Evolutionary conservation across 495 filamentous ascomycete genomes (phyloP).

Genomic region (Penicillium desertorum): DNA sequence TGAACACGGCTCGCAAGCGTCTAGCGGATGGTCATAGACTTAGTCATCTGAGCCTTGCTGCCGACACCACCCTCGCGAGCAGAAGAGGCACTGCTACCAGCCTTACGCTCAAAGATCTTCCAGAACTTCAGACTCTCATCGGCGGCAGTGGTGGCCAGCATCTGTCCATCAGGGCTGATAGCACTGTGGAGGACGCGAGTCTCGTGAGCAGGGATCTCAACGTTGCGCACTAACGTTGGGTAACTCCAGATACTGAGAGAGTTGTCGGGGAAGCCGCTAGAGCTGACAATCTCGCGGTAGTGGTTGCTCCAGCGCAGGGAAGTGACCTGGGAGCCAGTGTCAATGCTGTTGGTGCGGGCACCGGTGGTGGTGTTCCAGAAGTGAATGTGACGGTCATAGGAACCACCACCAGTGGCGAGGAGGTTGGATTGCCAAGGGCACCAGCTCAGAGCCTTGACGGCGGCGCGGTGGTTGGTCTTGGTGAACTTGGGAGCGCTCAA

Average conservation of each 20-base stretch:
- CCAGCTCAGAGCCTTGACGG: slow-evolving; percentile 97
- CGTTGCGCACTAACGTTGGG: slow-evolving; percentile 90
- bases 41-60: slow-evolving; percentile 72
- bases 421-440: slow-evolving; percentile 98
- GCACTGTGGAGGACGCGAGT: slow-evolving; percentile 92
- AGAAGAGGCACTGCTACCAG: slow-evolving; percentile 60
- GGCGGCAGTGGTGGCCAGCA: slow-evolving; percentile 90
- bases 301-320: slow-evolving; percentile 91
- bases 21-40: slow-evolving; percentile 97
- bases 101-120: slow-evolving; percentile 99
- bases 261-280: slow-evolving; percentile 97
- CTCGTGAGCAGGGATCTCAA: slow-evolving; percentile 99
- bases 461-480: slow-evolving; percentile 98
- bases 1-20: slow-evolving; percentile 16
- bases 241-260: slow-evolving; percentile 98
- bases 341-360: slow-evolving; percentile 96
- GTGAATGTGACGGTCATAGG: slow-evolving; percentile 96
- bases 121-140: slow-evolving; percentile 99
- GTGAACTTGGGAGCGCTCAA: slow-evolving; percentile 93
- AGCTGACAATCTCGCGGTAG: slow-evolving; percentile 97
- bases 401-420: slow-evolving; percentile 92
- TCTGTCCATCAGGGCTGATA: slow-evolving; percentile 94
- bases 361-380: slow-evolving; percentile 99
- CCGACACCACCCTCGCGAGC: slow-evolving; percentile 56
- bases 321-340: slow-evolving; percentile 96